phyloP scores from a whole-genome alignment of 495 filamentous ascomycete genomes.

The Penicillium macrosclerotiorum region DNA sequence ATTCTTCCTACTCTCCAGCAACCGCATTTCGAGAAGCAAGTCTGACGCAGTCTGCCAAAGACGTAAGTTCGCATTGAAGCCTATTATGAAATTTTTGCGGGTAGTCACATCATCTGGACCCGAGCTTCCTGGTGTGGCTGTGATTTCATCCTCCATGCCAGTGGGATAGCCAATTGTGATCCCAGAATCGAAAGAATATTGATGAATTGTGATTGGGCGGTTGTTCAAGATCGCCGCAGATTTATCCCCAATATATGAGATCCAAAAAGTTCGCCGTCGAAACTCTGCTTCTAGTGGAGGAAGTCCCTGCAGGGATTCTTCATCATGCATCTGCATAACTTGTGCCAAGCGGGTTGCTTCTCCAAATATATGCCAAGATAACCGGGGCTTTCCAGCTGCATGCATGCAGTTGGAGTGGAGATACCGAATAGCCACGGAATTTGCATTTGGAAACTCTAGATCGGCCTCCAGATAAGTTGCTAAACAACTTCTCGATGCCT shows the following conservation, averaged over 20 bases:
- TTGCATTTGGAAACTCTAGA: conserved; percentile 26
- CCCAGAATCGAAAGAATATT: conserved; percentile 25
- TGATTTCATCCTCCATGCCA: conserved; percentile 17
- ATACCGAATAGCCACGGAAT: conserved; percentile 27
- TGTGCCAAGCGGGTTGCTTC: conserved; percentile 28
- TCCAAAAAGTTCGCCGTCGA: conserved; percentile 29
- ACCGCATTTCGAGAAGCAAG: conserved; percentile 18
- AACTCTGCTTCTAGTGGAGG: conserved; percentile 24
- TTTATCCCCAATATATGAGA: conserved; percentile 29
- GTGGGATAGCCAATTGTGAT: conserved; percentile 25
- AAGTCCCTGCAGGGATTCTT: conserved; percentile 20
- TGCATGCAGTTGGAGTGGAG: conserved; percentile 32
- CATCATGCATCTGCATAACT: conserved; percentile 30
- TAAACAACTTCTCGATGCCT: conserved; percentile 18
- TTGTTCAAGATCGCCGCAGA: conserved; percentile 29
- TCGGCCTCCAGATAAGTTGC: conserved; percentile 23
- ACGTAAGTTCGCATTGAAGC: conserved; percentile 23
- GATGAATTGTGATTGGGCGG: conserved; percentile 29
- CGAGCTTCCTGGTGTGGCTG: conserved; percentile 7
- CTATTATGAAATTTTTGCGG: conserved; percentile 13
- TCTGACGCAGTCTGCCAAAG: conserved; percentile 23
- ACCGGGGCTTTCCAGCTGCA: conserved; percentile 25
- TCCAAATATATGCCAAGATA: conserved; percentile 32
- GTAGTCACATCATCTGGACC: conserved; percentile 8
- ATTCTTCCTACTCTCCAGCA: conserved; percentile 8